These are phyloP conservation scores for Rhodocollybia butyracea DNA, from an alignment of 768 basidiomycete genomes.

Conservation along the genomic window DNA sequence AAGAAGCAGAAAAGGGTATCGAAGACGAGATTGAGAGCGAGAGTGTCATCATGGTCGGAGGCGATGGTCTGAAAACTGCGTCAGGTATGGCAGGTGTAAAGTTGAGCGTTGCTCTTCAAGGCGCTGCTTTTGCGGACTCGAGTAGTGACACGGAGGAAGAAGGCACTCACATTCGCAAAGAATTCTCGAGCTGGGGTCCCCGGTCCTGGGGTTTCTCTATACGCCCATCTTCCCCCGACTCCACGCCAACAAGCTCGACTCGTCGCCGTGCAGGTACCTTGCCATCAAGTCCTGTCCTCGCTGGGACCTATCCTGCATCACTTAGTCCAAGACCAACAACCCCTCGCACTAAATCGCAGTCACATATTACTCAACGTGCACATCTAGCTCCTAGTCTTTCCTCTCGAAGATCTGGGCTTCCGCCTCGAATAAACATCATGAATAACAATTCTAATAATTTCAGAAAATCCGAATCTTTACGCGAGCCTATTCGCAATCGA, in stretches of 20 bases:
- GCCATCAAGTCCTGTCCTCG: background rate
- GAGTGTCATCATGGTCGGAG: constrained; percentile 63
- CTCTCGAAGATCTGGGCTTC: constrained; percentile 1
- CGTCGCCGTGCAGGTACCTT: constrained; percentile 7
- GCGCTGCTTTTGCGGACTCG: constrained; percentile 14
- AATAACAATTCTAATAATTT: too few relatives aligned
- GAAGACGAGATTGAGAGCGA: constrained; percentile 71
- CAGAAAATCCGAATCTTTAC: too few relatives aligned
- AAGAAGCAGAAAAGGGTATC: constrained; percentile 54
- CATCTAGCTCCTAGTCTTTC: background rate
- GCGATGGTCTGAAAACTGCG: constrained; percentile 63
- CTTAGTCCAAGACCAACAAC: background rate
- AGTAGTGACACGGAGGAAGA: constrained; percentile 32
- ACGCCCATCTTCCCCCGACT: constrained; percentile 15
- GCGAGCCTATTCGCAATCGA: background rate
- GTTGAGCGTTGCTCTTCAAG: constrained; percentile 26
- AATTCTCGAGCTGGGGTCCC: constrained; percentile 53
- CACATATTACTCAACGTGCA: background rate
- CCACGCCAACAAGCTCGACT: background rate
- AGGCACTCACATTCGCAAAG: constrained; percentile 15
- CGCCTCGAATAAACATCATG: background rate
- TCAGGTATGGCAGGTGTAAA: constrained; percentile 37
- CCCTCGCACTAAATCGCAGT: background rate
- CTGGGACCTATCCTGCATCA: background rate
- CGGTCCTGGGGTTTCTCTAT: constrained; percentile 25